Evolutionary conservation across 2,329 filamentous ascomycete species (phyloP).

Genomic region (Lecanicillium sp.): DNA sequence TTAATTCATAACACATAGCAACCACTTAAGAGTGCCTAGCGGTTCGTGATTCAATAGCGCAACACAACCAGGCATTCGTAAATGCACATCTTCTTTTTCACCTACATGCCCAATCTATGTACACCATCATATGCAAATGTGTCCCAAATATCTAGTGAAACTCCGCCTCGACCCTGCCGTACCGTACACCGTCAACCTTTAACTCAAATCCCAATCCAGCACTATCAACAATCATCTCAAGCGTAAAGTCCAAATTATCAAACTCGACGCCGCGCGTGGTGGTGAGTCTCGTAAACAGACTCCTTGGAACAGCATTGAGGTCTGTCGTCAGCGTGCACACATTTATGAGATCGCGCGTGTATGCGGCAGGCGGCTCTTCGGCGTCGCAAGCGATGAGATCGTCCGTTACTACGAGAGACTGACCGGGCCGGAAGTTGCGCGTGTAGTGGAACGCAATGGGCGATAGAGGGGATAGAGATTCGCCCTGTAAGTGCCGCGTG

Average conservation of each 20-base stretch:
- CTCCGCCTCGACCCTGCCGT: slow-evolving; percentile 70
- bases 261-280: slow-evolving; percentile 76
- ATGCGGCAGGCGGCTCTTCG: slow-evolving; percentile 55
- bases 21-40: too few relatives aligned
- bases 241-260: slow-evolving; percentile 72
- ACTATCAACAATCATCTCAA: slow-evolving; percentile 77
- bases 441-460: slow-evolving; percentile 82
- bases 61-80: too few relatives aligned
- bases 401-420: slow-evolving; percentile 71
- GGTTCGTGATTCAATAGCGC: too few relatives aligned
- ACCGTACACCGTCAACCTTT: slow-evolving; percentile 69
- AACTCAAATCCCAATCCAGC: slow-evolving; percentile 70
- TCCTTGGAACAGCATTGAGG: slow-evolving; percentile 65
- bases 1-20: too few relatives aligned
- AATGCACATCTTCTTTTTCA: too few relatives aligned
- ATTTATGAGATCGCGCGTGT: slow-evolving; percentile 55
- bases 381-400: slow-evolving; percentile 70
- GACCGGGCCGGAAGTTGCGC: slow-evolving; percentile 72
- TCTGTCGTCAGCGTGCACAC: slow-evolving; percentile 79
- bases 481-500: slow-evolving; percentile 55
- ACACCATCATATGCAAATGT: too few relatives aligned
- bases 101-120: too few relatives aligned
- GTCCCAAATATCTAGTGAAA: slow-evolving; percentile 47
- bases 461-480: slow-evolving; percentile 63
- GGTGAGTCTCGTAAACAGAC: slow-evolving; percentile 65